These are phyloP conservation scores for Psilocybe subaeruginosa DNA, from an alignment of 768 basidiomycete genomes.

Conservation along the genomic window DNA sequence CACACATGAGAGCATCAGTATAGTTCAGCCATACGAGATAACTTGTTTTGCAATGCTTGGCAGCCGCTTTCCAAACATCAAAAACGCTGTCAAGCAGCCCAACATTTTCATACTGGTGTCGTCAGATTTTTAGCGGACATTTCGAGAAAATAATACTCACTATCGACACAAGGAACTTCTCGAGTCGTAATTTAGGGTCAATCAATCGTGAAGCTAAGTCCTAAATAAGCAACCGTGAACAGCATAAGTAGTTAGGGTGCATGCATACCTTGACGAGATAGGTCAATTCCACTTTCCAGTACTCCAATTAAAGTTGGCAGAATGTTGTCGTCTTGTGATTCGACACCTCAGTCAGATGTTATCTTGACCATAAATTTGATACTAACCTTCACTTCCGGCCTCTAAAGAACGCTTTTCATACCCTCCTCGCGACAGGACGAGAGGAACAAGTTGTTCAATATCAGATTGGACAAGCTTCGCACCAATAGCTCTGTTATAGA, in stretches of 20 bases:
- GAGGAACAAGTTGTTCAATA: constrained; percentile 64
- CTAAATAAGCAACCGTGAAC: neutral
- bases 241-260: neutral
- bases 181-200: constrained; percentile 78
- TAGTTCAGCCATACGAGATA: constrained; percentile 79
- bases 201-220: constrained; percentile 61
- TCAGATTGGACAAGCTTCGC: constrained; percentile 59
- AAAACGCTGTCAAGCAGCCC: constrained; percentile 58
- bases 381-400: constrained; percentile 43
- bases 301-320: constrained; percentile 57
- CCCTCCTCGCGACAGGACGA: constrained; percentile 67
- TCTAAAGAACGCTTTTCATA: constrained; percentile 62
- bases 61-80: constrained; percentile 65
- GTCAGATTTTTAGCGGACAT: neutral
- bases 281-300: constrained; percentile 64
- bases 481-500: constrained; percentile 59
- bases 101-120: constrained; percentile 47
- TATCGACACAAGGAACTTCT: constrained; percentile 78
- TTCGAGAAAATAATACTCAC: constrained; percentile 47
- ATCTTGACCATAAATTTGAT: neutral
- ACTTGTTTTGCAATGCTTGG: constrained; percentile 68
- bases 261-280: constrained; percentile 58
- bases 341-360: neutral
- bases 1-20: constrained; percentile 75
- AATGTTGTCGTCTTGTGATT: constrained; percentile 42